Conservation (phyloP, 2,329 filamentous ascomycete species). For the Scytalidium sp. region DNA sequence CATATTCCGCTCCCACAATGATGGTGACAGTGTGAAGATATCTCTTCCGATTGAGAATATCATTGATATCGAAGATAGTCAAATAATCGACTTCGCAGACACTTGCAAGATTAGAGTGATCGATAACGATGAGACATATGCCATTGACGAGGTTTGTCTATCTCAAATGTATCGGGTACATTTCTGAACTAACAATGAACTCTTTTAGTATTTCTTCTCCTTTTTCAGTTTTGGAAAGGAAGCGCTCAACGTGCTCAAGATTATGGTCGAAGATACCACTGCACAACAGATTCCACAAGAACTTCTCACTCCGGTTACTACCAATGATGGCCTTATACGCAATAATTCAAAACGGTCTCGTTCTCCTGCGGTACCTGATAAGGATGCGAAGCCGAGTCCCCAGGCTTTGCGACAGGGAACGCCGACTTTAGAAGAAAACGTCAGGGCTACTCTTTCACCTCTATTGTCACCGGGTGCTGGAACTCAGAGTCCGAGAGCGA, state of each 20-base stretch:
- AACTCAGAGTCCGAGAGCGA: constrained; percentile 48
- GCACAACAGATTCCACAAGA: constrained; percentile 29
- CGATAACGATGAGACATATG: constrained; percentile 90
- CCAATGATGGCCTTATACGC: constrained; percentile 14
- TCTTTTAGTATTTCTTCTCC: constrained; percentile 82
- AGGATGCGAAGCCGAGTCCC: constrained; percentile 11
- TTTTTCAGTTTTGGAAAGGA: constrained; percentile 88
- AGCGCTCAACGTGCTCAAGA: constrained; percentile 70
- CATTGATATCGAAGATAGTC: constrained; percentile 87
- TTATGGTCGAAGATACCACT: constrained; percentile 29
- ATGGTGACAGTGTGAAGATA: constrained; percentile 96
- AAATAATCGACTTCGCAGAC: constrained; percentile 87
- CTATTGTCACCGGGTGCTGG: constrained; percentile 27
- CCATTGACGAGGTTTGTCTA: constrained; percentile 77
- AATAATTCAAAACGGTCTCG: constrained; percentile 18
- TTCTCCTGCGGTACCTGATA: constrained; percentile 15
- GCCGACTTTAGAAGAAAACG: constrained; percentile 46
- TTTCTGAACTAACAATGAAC: constrained; percentile 1
- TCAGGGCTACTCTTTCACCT: constrained; percentile 59
- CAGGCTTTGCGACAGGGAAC: constrained; percentile 19
- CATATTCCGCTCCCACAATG: constrained; percentile 93
- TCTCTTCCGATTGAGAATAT: constrained; percentile 85
- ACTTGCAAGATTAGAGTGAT: constrained; percentile 92
- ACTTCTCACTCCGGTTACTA: constrained; percentile 16
- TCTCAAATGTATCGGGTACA: not conserved